A percentile compares a stretch with the other conserved stretches of the same genome.
These are phyloP conservation scores for Scheffersomyces quercinus DNA, from an alignment of 1,139 yeast genomes.

Conservation along the genomic window DNA sequence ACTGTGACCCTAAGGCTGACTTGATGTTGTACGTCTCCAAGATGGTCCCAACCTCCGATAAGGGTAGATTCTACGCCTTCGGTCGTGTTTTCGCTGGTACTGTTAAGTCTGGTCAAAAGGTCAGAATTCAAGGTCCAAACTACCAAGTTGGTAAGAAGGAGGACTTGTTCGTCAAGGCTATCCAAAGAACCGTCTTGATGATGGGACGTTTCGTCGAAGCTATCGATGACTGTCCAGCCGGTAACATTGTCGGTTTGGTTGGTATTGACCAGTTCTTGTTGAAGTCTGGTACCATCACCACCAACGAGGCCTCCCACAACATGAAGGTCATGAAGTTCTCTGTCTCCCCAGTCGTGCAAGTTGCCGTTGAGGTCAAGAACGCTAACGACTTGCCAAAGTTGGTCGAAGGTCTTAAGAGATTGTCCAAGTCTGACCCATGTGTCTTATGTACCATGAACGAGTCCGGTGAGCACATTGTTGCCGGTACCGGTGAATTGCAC, in stretches of 20 bases:
- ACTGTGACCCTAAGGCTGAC: conserved; percentile 98
- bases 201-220: conserved; percentile 99
- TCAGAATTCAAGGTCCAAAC: conserved; percentile 99
- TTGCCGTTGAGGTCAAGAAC: conserved; percentile 99
- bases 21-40: conserved; percentile 99
- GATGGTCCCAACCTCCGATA: conserved; percentile 99
- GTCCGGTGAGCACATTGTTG: conserved; percentile 99
- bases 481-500: conserved; percentile 99
- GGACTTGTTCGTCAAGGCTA: conserved; percentile 93
- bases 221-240: conserved; percentile 99
- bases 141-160: conserved; percentile 98
- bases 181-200: conserved; percentile 99
- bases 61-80: conserved; percentile 99
- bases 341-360: conserved; percentile 99
- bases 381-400: conserved; percentile 99
- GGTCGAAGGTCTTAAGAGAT: conserved; percentile 99
- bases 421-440: conserved; percentile 99
- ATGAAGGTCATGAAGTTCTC: conserved; percentile 99
- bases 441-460: conserved; percentile 83
- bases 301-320: conserved; percentile 97
- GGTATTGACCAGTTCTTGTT: conserved; percentile 99
- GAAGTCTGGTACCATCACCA: conserved; percentile 99
- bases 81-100: conserved; percentile 99
- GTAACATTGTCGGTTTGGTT: conserved; percentile 99
- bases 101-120: conserved; percentile 98